Evolutionary conservation across 805 yeast genomes (phyloP).

Genomic region (Ogataea nitratoaversa): DNA sequence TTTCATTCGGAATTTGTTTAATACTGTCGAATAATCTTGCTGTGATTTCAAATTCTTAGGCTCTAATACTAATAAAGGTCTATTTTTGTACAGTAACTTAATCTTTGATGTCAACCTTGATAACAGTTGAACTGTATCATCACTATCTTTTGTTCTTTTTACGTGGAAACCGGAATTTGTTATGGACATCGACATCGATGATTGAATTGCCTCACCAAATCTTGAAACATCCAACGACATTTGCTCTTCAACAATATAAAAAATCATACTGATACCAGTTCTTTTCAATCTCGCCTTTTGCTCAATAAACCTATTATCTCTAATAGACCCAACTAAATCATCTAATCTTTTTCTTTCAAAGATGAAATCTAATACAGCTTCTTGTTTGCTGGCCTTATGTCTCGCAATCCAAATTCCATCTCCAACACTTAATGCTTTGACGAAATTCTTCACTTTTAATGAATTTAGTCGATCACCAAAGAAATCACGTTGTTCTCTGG

Average conservation of each 20-base stretch:
- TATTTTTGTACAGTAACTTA: slow-evolving; percentile 32
- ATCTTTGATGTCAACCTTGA: slow-evolving; percentile 46
- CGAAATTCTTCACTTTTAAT: slow-evolving; percentile 47
- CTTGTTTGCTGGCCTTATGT: slow-evolving; percentile 50
- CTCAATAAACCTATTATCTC: slow-evolving; percentile 85
- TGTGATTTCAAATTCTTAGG: slow-evolving; percentile 49
- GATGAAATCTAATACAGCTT: slow-evolving; percentile 74
- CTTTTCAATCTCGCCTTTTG: slow-evolving; percentile 75
- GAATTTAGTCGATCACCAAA: slow-evolving; percentile 52
- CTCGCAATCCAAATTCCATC: slow-evolving; percentile 89
- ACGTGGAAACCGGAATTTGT: slow-evolving; percentile 64
- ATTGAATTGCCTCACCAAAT: slow-evolving; percentile 64
- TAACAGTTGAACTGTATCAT: slow-evolving; percentile 66
- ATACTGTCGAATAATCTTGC: slow-evolving; percentile 40
- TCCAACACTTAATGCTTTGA: slow-evolving; percentile 67
- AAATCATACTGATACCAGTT: slow-evolving; percentile 62
- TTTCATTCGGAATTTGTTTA: slow-evolving; percentile 37
- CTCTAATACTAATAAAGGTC: slow-evolving; percentile 43
- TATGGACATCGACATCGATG: slow-evolving; percentile 69
- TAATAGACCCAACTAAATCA: slow-evolving; percentile 76
- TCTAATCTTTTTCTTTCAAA: slow-evolving; percentile 87
- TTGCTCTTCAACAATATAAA: slow-evolving; percentile 78
- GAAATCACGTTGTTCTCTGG: slow-evolving; percentile 63
- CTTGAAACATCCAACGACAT: slow-evolving; percentile 40
- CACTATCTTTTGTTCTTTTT: slow-evolving; percentile 64